These are phyloP conservation scores for Diaporthe sp. DNA, from an alignment of 2,329 filamentous ascomycete genomes.

Conservation along the genomic window DNA sequence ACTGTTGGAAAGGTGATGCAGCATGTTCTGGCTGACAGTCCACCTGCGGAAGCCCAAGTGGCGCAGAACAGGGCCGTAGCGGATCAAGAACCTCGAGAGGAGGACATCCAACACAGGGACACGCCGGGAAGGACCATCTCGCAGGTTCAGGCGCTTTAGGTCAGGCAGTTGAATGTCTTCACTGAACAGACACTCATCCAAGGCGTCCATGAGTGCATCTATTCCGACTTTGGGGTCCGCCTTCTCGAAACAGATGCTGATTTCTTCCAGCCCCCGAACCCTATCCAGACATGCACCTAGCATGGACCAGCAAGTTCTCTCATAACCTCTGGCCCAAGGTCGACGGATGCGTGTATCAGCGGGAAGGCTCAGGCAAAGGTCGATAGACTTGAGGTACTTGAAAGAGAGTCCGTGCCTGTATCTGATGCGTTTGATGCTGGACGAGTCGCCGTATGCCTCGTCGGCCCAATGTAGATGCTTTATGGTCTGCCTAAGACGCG, in stretches of 20 bases:
- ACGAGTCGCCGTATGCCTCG: neutral
- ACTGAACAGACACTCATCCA: neutral
- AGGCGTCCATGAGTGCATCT: neutral
- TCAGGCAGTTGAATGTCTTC: neutral
- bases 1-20: no score
- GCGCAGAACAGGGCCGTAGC: neutral
- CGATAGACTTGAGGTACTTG: neutral
- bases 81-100: neutral
- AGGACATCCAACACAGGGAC: neutral
- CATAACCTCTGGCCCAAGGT: neutral
- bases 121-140: neutral
- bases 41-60: neutral
- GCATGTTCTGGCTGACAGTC: neutral
- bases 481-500: neutral
- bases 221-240: neutral
- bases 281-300: neutral
- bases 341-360: neutral
- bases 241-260: neutral
- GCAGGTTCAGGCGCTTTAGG: neutral
- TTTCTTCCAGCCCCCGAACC: neutral
- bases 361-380: neutral
- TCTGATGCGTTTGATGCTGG: neutral
- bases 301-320: neutral
- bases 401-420: neutral
- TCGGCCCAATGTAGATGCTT: neutral